Conservation (phyloP, 1,284 basidiomycete species). For the Acaromyces ingoldii region DNA sequence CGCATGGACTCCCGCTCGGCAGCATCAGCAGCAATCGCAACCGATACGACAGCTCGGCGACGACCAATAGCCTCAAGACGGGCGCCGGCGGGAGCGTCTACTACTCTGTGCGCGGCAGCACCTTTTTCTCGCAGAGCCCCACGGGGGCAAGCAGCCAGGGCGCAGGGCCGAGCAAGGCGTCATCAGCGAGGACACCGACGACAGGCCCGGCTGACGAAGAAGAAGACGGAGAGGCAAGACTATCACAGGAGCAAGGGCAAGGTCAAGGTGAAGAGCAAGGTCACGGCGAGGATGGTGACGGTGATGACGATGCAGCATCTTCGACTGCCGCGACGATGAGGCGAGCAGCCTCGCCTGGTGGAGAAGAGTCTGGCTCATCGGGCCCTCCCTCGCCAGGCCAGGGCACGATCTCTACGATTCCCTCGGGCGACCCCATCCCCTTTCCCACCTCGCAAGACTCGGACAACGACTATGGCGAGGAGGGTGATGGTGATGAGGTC, state of each 20-base stretch:
- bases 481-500: not conserved
- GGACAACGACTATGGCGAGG: not conserved
- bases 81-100: constrained; percentile 22
- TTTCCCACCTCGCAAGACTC: constrained; percentile 18
- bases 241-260: not conserved
- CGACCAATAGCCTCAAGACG: constrained; percentile 4
- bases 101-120: constrained; percentile 35
- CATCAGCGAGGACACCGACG: not conserved
- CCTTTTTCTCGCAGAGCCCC: constrained; percentile 22
- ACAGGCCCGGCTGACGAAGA: not conserved
- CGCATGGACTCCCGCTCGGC: too few species aligned
- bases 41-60: constrained; percentile 6
- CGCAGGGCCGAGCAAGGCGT: not conserved
- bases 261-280: not conserved
- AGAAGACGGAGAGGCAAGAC: not conserved
- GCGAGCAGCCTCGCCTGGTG: too few species aligned
- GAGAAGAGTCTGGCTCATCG: too few species aligned
- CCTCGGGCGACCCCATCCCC: constrained; percentile 14
- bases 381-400: too few species aligned
- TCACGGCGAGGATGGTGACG: not conserved
- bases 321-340: not conserved
- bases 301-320: not conserved
- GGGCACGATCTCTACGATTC: not conserved
- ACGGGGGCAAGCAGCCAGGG: not conserved
- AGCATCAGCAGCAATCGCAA: not conserved